These are phyloP conservation scores for Cadophora malorum DNA, from an alignment of 2,329 filamentous ascomycete species.

Conservation along the genomic window DNA sequence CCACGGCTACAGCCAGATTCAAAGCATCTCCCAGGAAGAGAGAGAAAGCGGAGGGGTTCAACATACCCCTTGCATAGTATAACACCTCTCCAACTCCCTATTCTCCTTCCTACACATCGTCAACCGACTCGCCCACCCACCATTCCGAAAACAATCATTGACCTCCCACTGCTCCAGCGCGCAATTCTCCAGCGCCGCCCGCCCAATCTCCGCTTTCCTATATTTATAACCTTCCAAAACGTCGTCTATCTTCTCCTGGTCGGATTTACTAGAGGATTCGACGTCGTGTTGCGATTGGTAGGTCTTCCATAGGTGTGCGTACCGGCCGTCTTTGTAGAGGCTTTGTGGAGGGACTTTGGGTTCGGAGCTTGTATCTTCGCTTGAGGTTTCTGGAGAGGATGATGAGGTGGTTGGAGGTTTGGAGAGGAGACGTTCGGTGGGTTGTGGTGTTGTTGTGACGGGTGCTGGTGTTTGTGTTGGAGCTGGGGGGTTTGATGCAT, in stretches of 20 bases:
- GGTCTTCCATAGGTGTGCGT: constrained; percentile 90
- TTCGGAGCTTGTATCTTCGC: constrained; percentile 13
- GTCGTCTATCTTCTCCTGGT: constrained; percentile 80
- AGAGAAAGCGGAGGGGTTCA: not conserved
- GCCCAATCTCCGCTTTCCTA: constrained; percentile 77
- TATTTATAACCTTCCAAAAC: constrained; percentile 86
- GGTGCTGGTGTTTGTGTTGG: constrained; percentile 21
- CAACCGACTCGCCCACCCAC: constrained; percentile 70
- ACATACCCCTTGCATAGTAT: constrained; percentile 81
- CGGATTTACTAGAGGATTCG: constrained; percentile 71
- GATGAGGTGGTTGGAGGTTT: constrained; percentile 3
- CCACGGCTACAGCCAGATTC: not conserved
- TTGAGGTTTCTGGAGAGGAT: not conserved
- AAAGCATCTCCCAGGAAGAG: not conserved
- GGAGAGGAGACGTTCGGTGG: constrained; percentile 23
- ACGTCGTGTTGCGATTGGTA: constrained; percentile 78
- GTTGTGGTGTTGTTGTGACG: constrained; percentile 10
- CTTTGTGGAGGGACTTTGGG: constrained; percentile 51
- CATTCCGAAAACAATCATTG: constrained; percentile 80
- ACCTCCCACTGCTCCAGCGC: constrained; percentile 84
- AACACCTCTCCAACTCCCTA: constrained; percentile 82
- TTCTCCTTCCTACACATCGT: constrained; percentile 85
- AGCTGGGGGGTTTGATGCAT: constrained; percentile 34
- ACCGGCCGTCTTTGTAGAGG: constrained; percentile 72
- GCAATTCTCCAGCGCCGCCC: constrained; percentile 91